Percentiles rank a stretch among this genome's conserved stretches.
phyloP scores from a whole-genome alignment of 768 basidiomycete species.

The Pisolithus sp. region DNA sequence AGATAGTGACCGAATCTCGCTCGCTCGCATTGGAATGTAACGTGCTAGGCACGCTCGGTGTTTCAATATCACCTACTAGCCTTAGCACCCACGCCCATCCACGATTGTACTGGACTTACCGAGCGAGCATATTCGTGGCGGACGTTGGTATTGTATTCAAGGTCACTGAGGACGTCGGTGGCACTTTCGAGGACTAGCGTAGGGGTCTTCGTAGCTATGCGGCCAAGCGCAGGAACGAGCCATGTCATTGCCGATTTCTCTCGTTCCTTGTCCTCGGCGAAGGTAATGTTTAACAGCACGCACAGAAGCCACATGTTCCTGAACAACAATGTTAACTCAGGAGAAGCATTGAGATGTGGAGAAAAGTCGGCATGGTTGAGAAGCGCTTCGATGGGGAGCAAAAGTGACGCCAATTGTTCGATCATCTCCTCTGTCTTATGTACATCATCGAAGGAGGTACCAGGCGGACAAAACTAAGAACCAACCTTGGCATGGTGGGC shows the following conservation, averaged over 20 bases:
- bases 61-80: slow-evolving; percentile 55
- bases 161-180: slow-evolving; percentile 77
- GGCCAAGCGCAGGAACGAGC: slow-evolving; percentile 66
- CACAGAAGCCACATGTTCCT: slow-evolving; percentile 94
- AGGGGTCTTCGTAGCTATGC: slow-evolving; percentile 85
- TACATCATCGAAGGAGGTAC: slow-evolving; percentile 3
- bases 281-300: slow-evolving; percentile 76
- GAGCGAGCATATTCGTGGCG: slow-evolving; percentile 77
- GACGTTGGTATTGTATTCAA: slow-evolving; percentile 90
- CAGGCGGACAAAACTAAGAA: slow-evolving; percentile 5
- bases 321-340: slow-evolving; percentile 70
- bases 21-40: slow-evolving; percentile 56
- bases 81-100: neutral
- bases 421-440: slow-evolving; percentile 73
- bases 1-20: slow-evolving; percentile 68
- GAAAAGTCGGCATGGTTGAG: slow-evolving; percentile 66
- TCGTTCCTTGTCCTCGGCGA: slow-evolving; percentile 32
- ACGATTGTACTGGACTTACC: slow-evolving; percentile 34
- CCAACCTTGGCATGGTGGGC: slow-evolving; percentile 62
- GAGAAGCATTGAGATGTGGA: slow-evolving; percentile 46
- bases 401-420: slow-evolving; percentile 78
- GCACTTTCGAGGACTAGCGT: slow-evolving; percentile 76
- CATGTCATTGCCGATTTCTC: slow-evolving; percentile 69
- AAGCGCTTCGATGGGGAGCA: slow-evolving; percentile 87
- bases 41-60: slow-evolving; percentile 61